phyloP scores from a whole-genome alignment of 805 yeast genomes.

The Saccharomycopsis sp. region DNA sequence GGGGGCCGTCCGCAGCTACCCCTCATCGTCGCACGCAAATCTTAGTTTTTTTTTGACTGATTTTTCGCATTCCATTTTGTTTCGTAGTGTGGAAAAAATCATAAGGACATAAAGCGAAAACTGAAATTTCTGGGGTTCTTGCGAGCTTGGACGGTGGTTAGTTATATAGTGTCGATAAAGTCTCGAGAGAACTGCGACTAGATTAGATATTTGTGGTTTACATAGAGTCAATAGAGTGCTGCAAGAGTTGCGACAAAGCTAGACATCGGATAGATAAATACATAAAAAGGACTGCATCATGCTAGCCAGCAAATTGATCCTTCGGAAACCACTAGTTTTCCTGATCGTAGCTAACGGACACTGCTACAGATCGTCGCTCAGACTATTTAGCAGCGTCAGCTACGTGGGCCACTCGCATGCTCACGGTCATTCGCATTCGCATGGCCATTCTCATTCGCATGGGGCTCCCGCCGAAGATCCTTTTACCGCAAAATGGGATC shows the following conservation, averaged over 20 bases:
- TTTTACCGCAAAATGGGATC: neutral
- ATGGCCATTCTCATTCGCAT: constrained; percentile 23
- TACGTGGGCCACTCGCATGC: constrained; percentile 15
- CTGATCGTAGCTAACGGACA: neutral
- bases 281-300: neutral
- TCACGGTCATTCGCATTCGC: constrained; percentile 29
- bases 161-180: too few species aligned
- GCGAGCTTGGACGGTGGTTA: too few species aligned
- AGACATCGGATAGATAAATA: neutral
- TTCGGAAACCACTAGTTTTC: neutral
- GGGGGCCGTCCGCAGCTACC: neutral
- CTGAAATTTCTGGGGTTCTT: neutral
- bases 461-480: constrained; percentile 22
- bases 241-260: too few species aligned
- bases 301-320: neutral
- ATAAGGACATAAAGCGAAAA: neutral
- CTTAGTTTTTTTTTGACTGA: neutral
- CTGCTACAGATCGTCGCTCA: neutral
- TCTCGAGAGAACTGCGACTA: too few species aligned
- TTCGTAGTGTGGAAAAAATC: neutral
- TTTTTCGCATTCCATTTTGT: neutral
- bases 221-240: too few species aligned
- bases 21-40: neutral
- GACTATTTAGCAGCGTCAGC: neutral
- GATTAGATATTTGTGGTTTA: too few species aligned